These are phyloP conservation scores for Boletus edulis DNA, from an alignment of 768 basidiomycete species.

Conservation along the genomic window DNA sequence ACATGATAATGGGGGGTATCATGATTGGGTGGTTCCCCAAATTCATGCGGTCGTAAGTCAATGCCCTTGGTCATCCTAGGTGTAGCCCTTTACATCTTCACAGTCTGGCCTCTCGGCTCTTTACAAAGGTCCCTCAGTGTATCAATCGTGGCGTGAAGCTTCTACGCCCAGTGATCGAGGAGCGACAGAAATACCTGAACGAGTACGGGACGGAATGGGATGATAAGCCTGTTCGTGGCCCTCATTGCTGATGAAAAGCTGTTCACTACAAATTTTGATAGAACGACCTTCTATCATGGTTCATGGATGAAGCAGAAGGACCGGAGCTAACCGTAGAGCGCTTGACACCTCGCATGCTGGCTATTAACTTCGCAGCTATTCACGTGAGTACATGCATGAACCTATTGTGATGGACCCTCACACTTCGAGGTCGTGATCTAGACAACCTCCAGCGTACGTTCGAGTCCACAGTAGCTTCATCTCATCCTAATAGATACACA, in stretches of 20 bases:
- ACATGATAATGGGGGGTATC: conserved; percentile 14
- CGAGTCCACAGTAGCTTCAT: not conserved
- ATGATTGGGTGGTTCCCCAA: not conserved
- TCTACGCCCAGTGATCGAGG: conserved; percentile 31
- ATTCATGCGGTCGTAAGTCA: not conserved
- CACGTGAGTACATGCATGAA: conserved; percentile 11
- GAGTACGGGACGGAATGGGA: conserved; percentile 27
- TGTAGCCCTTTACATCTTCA: not conserved
- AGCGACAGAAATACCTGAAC: conserved; percentile 22
- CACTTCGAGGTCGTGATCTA: not conserved
- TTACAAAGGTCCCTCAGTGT: not conserved
- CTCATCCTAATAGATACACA: not conserved
- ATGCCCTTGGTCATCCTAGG: no score
- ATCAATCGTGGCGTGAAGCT: conserved; percentile 8
- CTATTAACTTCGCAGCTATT: conserved; percentile 17
- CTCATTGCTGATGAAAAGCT: not conserved
- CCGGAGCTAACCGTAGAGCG: conserved; percentile 14
- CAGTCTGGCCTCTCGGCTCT: not conserved
- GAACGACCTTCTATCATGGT: conserved; percentile 35
- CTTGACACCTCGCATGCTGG: conserved; percentile 20
- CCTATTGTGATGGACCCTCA: not conserved
- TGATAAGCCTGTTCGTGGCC: conserved; percentile 32
- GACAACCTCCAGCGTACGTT: conserved; percentile 17
- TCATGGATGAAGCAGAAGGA: conserved; percentile 27
- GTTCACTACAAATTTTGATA: not conserved